Base-by-base conservation (phyloP, 1,139 yeast species). In the Sugiyamaella japonica region DNA sequence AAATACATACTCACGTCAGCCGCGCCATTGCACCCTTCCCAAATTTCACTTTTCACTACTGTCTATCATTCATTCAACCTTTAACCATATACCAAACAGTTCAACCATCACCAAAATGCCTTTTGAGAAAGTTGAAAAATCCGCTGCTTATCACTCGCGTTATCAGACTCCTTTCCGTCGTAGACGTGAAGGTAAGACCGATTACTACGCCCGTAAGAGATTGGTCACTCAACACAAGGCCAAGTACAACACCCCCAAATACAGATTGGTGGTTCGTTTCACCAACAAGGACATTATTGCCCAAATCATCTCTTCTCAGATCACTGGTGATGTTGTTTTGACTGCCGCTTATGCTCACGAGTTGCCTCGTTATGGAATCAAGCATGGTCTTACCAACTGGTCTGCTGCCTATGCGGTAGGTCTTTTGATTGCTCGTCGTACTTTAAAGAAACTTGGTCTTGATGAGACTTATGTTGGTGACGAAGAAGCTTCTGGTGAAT, bases 121-220 rank as follows among this genome's bases (percentile, higher is more conserved):
- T 73, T 89, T 89, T 90, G 77, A 80, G 72, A 83, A 83, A 75
- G 65, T 71, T 58, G 73, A 76, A 70, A 90, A 90, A 85, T 77
- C 83, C 74, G 85, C 96, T 72, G 95, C 98, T 70, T 93, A 95
- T 93, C 90, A 85, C 85, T 90, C 98, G 76, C 93, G 99, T 79
- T 93, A 85, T 96, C 99, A 93, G 84, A 93, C 99, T 77, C 97
- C 98, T 70, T 93, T 90, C 97, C 90, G 99, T 80, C 90, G 99
- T 86, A 89, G 99, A 88, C 90, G 96, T 78, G 98, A 95, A 82
- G 99, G 99, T 83, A 93, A 95, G 86, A 93, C 99, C 77, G 99
- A 93, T 79, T 93, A 91, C 96, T 93, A 91, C 86, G 97, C 95
- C 80, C 93, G 99, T 86, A 93, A 93, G 96, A 90, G 99, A 84